Base-by-base conservation (phyloP, 2,329 filamentous ascomycete species). In the Pseudogymnoascus sp. region DNA sequence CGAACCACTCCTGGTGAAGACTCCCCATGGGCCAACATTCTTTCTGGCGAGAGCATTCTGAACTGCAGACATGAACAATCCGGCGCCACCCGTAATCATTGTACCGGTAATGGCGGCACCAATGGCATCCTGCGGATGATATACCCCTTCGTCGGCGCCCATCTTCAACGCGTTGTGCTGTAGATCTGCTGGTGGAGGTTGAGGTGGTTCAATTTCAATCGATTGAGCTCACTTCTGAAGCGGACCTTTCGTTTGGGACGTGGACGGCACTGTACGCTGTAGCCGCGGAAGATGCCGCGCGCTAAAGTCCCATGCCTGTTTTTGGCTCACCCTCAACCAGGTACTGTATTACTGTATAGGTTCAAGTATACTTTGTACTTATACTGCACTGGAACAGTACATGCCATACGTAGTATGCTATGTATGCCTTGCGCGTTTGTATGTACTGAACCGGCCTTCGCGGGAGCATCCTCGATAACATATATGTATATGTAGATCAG, bases 1-100 rank as follows among this genome's bases (percentile, higher is more conserved):
- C 72, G 87, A 81, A 68, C 92, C 93, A 64, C 86, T 88, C 72
- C 86, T 85, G 57, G 90, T 90, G 74, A 97, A 87, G 72, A 96
- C 83, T 69, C 90, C 89, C 80, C 88, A 85, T 66, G 87, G 83
- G 70, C 92, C 91, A 68, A 95, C 81, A 76, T 96, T 96, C 74
- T 85, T 83, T 80, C 86, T 92, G 63, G 87, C 83, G 70, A 97
- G 83, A 65, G 92, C 91, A 80, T 96, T 97, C 80, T 93, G 90
- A 68, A 96, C 82, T 63, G 89, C 87, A 61, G 91, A 88, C 66
- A 89, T 75, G 76, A 91, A 82, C 73, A 89, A 78, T 71, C 92
- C 92, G 65, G 83, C 83, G 65, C 79, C 78, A 72, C 86, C 86
- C 66, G 87, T 86, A 70, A 91, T 77, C 67, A 86, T 72, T 42